Evolutionary conservation across 176 grass and related monocot genomes (phyloP), one percentile per base, ranked within the genome.

Genomic region (Elaeis guineensis): DNA sequence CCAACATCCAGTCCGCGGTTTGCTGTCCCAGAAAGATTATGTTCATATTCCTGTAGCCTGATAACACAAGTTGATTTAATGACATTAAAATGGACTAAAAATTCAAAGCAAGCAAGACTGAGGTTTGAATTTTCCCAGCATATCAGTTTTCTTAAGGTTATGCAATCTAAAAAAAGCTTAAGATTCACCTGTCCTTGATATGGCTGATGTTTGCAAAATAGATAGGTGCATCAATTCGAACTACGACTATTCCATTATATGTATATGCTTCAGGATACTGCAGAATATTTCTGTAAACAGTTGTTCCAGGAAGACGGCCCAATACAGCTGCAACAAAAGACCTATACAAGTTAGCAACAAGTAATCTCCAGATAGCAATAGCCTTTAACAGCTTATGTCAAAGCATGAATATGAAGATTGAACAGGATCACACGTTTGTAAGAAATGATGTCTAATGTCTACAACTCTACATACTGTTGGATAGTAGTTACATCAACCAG

Each of bases 171-270:
- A 26, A n/a, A 72, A 26, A 72, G 28, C 24, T 62, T 66, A 17
- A 70, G 35, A 57, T 66, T 74, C 17, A 87, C 91, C 86, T 96
- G 69, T 96, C 91, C 62, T 96, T 96, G 65, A 96, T 85, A 61
- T 87, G 87, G 72, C 78, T 90, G 50, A 90, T 90, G 69, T 96
- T 96, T 44, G 91, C 91, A 77, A 96, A 96, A 78, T 96, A 96
- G 15, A 96, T 96, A 51, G 91, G 91, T 59, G 91, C 80, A 77
- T 96, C 91, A 59, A 96, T 72, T 77, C 91, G 71, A 55, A 96
- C 83, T 4, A 96, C 83, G 52, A 96, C 91, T 63, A 96, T 82
- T 22, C 91, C 86, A 18, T 78, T 90, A 62, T 96, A 96, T 2
- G 83, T 96, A 79, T 87, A 85, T 65, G 91, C 80, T 73, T 96